Percentiles rank a stretch among this genome's conserved stretches.
Conservation (phyloP, 2,329 filamentous ascomycete genomes). For the Apiospora phragmitis region DNA sequence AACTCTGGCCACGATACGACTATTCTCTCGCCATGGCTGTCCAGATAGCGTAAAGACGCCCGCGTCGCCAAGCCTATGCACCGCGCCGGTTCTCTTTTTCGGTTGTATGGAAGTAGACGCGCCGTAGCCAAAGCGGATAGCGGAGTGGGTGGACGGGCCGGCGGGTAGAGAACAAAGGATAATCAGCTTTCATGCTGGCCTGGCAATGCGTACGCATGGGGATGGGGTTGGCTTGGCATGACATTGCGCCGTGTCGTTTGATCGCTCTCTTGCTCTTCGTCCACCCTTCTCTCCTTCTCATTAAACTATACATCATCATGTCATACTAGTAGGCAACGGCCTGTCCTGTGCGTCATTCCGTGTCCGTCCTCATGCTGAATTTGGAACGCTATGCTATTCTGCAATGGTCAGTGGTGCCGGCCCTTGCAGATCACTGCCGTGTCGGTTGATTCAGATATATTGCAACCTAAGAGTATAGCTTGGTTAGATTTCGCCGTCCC, state of each 20-base stretch:
- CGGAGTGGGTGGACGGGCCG: neutral
- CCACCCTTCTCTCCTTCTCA: neutral
- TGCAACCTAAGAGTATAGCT: neutral
- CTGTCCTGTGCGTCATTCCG: neutral
- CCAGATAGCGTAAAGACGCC: neutral
- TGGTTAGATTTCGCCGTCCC: conserved; percentile 1
- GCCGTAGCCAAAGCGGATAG: conserved; percentile 3
- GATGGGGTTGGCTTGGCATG: neutral
- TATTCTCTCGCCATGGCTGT: neutral
- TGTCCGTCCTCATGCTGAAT: neutral
- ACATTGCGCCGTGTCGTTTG: neutral
- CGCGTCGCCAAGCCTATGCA: neutral
- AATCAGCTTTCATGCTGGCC: neutral
- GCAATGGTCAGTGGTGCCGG: neutral
- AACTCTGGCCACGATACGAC: neutral
- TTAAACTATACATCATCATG: neutral
- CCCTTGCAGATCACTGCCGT: conserved; percentile 1
- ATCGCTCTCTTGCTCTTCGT: neutral
- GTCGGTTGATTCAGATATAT: neutral
- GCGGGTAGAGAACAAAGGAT: neutral
- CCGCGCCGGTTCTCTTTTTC: neutral
- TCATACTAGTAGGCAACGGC: neutral
- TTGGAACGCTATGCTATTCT: neutral
- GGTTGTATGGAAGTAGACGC: neutral
- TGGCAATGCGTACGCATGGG: neutral